Evolutionary conservation across 2,329 filamentous ascomycete genomes (phyloP).

Genomic region (Cercospora sesami): DNA sequence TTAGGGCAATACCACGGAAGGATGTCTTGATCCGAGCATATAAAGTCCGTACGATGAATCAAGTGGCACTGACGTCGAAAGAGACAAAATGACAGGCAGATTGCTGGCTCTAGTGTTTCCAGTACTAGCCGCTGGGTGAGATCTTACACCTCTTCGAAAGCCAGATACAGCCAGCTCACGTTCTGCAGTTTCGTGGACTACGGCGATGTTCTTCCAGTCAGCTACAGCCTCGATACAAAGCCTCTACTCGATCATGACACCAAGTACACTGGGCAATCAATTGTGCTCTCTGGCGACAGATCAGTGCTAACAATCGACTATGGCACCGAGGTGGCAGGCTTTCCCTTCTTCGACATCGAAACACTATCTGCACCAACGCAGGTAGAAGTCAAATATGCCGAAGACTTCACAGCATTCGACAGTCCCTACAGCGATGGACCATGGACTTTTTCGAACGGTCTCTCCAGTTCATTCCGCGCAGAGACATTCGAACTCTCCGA

Average conservation of each 20-base stretch:
- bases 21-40: background rate
- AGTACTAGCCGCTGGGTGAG: background rate
- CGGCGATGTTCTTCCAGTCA: constrained; percentile 14
- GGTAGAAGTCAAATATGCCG: constrained; percentile 43
- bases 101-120: background rate
- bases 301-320: constrained; percentile 26
- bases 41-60: background rate
- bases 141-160: background rate
- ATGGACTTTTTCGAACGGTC: constrained; percentile 32
- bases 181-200: constrained; percentile 18
- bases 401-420: constrained; percentile 37
- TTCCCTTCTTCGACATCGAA: constrained; percentile 39
- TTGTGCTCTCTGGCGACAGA: constrained; percentile 2
- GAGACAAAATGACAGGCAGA: background rate
- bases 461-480: constrained; percentile 42
- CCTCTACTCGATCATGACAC: background rate
- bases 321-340: constrained; percentile 39
- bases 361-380: constrained; percentile 34
- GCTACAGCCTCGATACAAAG: constrained; percentile 2
- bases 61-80: background rate
- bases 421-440: constrained; percentile 40
- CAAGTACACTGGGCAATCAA: background rate
- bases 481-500: constrained; percentile 45
- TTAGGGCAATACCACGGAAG: background rate
- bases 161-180: background rate